Evolutionary conservation across 768 basidiomycete species (phyloP).

Genomic region (Mycena chlorophos): DNA sequence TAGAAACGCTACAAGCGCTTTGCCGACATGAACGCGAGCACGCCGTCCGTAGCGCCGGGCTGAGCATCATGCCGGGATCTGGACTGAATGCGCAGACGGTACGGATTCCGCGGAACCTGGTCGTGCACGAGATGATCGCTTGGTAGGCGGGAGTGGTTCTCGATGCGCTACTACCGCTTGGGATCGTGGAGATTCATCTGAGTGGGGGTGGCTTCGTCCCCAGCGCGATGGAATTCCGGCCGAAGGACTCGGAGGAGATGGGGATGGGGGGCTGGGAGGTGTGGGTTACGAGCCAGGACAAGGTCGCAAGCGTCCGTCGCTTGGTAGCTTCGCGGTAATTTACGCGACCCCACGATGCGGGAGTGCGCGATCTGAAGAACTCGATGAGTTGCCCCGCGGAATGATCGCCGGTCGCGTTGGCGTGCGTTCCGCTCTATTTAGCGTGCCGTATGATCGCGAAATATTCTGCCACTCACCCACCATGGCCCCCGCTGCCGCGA

Average conservation of each 20-base stretch:
- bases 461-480: not conserved
- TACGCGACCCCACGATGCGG: no score
- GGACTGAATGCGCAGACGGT: slow-evolving; percentile 66
- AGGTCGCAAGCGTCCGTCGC: slow-evolving; percentile 51
- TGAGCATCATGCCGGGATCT: slow-evolving; percentile 70
- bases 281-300: slow-evolving; percentile 61
- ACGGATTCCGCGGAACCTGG: not conserved
- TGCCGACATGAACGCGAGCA: slow-evolving; percentile 40
- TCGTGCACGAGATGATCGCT: not conserved
- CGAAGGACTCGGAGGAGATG: slow-evolving; percentile 61
- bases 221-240: slow-evolving; percentile 51
- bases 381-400: no score
- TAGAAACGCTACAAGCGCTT: slow-evolving; percentile 43
- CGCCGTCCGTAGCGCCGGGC: no score
- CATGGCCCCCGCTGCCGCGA: not conserved
- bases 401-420: not conserved
- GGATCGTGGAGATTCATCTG: slow-evolving; percentile 69
- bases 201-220: slow-evolving; percentile 70
- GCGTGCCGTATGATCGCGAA: not conserved
- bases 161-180: slow-evolving; percentile 50
- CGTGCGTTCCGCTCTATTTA: not conserved
- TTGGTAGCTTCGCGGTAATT: slow-evolving; percentile 39
- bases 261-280: slow-evolving; percentile 61
- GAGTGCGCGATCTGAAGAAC: no score
- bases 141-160: slow-evolving; percentile 36